Percentiles rank a stretch among this genome's conserved stretches.
phyloP scores from a whole-genome alignment of 2,329 filamentous ascomycete genomes.

The Septoria linicola region DNA sequence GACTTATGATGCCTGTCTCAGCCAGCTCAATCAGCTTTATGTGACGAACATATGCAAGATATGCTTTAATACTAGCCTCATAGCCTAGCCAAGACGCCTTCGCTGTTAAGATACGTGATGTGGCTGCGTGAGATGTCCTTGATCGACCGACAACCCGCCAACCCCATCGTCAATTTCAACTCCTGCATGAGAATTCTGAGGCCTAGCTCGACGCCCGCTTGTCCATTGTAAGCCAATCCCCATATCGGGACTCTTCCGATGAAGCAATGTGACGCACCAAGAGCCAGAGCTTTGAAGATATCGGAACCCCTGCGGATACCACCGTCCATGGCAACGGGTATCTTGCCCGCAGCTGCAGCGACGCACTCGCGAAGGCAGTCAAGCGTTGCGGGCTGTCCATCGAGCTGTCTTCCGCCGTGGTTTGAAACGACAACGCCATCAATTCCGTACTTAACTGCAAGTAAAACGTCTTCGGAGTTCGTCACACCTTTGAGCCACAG shows the following conservation, averaged over 20 bases:
- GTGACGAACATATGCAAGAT: too few species aligned
- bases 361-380: conserved; percentile 93
- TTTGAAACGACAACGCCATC: conserved; percentile 92
- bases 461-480: conserved; percentile 43
- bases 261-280: conserved; percentile 65
- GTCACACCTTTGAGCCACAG: conserved; percentile 48
- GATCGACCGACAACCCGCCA: conserved; percentile 34
- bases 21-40: too few species aligned
- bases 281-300: conserved; percentile 88
- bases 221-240: conserved; percentile 62
- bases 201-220: conserved; percentile 42
- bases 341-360: conserved; percentile 57
- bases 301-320: conserved; percentile 87
- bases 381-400: conserved; percentile 82
- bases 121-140: conserved; percentile 18
- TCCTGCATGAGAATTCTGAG: conserved; percentile 44
- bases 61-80: neutral
- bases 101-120: conserved; percentile 16
- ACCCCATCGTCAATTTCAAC: conserved; percentile 40
- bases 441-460: conserved; percentile 45
- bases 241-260: conserved; percentile 12
- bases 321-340: conserved; percentile 71
- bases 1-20: too few species aligned
- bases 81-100: conserved; percentile 14
- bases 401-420: conserved; percentile 90